Conservation (phyloP, 2,329 filamentous ascomycete genomes). For the Ilyonectria sp. region DNA sequence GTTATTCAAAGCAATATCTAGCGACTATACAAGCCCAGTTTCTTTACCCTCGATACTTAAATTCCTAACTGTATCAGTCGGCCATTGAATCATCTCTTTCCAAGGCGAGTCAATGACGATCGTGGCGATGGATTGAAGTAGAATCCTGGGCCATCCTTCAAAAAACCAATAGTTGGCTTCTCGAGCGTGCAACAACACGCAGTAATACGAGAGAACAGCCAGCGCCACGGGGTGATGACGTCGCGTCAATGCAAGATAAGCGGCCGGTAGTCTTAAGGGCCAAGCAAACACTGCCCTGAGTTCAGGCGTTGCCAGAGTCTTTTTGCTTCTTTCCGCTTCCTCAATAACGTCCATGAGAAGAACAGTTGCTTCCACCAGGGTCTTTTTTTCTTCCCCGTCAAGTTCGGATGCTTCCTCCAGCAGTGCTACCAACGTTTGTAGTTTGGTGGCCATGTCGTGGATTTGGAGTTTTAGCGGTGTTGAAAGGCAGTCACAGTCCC, state of each 20-base stretch:
- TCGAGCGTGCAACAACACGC: constrained; percentile 17
- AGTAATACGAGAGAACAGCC: constrained; percentile 20
- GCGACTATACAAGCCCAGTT: background rate
- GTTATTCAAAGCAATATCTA: background rate
- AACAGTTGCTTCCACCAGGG: background rate
- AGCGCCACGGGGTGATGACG: constrained; percentile 12
- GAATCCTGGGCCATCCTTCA: constrained; percentile 7
- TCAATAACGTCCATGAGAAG: background rate
- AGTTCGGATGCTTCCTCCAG: background rate
- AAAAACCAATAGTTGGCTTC: constrained; percentile 23
- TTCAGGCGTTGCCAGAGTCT: constrained; percentile 5
- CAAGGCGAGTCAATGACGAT: constrained; percentile 6
- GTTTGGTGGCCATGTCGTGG: background rate
- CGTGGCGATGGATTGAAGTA: constrained; percentile 12
- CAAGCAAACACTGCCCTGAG: constrained; percentile 26
- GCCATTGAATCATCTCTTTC: constrained; percentile 22
- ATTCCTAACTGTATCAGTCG: constrained; percentile 10
- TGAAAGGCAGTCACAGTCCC: constrained; percentile 7
- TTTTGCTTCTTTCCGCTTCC: background rate
- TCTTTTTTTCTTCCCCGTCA: background rate
- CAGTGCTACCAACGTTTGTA: background rate
- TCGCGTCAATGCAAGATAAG: constrained; percentile 11
- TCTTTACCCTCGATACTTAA: background rate
- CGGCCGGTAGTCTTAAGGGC: constrained; percentile 16
- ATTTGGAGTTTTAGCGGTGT: background rate